A percentile compares a stretch with the other conserved stretches of the same genome.
Conservation (phyloP, 768 basidiomycete species). For the Hemileccinum rubropunctum region DNA sequence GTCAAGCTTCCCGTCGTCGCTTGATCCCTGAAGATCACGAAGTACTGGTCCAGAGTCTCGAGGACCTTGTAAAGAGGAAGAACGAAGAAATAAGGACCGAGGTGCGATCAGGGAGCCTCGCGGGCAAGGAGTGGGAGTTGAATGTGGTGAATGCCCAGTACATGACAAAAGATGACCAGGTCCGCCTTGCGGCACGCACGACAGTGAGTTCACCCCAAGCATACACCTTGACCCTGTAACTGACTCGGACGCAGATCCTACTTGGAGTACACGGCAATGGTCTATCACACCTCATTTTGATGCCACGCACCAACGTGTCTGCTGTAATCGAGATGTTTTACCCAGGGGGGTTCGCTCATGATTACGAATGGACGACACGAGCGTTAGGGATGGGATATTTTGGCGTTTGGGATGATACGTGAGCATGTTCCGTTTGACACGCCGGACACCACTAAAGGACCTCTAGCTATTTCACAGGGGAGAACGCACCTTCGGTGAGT, state of each 20-base stretch:
- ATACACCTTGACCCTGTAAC: not conserved
- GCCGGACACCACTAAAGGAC: not conserved
- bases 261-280: conserved; percentile 80
- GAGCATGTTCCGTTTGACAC: conserved; percentile 21
- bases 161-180: conserved; percentile 73
- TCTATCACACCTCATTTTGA: conserved; percentile 80
- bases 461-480: conserved; percentile 24
- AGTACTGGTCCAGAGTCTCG: conserved; percentile 48
- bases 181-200: conserved; percentile 60
- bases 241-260: conserved; percentile 46
- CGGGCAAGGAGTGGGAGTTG: conserved; percentile 51
- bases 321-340: conserved; percentile 86
- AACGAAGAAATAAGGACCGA: conserved; percentile 18
- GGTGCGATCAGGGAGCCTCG: not conserved
- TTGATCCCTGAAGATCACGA: conserved; percentile 56
- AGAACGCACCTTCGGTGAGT: conserved; percentile 45
- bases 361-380: conserved; percentile 80
- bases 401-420: conserved; percentile 82
- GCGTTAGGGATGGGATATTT: conserved; percentile 75
- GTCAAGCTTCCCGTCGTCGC: conserved; percentile 55
- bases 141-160: conserved; percentile 60
- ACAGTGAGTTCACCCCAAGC: conserved; percentile 48
- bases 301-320: conserved; percentile 71
- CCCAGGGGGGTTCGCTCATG: conserved; percentile 78
- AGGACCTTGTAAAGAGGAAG: conserved; percentile 45